These are phyloP conservation scores for Colletotrichum tanaceti DNA, from an alignment of 2,329 filamentous ascomycete species.

Conservation along the genomic window DNA sequence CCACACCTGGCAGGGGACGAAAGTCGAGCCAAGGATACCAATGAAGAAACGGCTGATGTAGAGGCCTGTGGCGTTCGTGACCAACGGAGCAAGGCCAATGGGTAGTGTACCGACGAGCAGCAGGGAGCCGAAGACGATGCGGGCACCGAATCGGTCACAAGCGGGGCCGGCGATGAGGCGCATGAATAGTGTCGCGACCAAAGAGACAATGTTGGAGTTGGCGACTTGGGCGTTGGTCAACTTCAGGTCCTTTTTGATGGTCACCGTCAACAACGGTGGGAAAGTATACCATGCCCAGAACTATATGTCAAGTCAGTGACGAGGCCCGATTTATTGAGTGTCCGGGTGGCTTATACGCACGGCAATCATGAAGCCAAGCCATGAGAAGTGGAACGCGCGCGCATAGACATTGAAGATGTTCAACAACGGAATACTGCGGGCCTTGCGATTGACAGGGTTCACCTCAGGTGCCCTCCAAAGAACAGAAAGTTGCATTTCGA, in stretches of 20 bases:
- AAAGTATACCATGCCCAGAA: conserved; percentile 97
- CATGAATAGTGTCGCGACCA: conserved; percentile 79
- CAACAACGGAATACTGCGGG: conserved; percentile 80
- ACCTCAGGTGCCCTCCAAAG: conserved; percentile 73
- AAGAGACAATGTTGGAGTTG: conserved; percentile 91
- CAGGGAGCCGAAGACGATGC: conserved; percentile 80
- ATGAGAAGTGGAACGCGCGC: conserved; percentile 90
- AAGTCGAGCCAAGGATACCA: conserved; percentile 80
- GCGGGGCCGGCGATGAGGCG: conserved; percentile 82
- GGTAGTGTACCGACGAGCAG: conserved; percentile 84
- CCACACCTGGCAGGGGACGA: conserved; percentile 92
- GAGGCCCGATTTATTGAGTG: neutral
- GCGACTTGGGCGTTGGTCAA: conserved; percentile 78
- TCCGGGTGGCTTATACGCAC: conserved; percentile 62
- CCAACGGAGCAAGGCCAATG: conserved; percentile 82
- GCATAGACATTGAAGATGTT: conserved; percentile 85
- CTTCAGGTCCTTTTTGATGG: conserved; percentile 82
- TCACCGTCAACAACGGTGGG: conserved; percentile 80
- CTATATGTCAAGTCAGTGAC: conserved; percentile 45
- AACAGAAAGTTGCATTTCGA: conserved; percentile 51
- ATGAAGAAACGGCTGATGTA: conserved; percentile 83
- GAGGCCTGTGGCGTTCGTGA: conserved; percentile 72
- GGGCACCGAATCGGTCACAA: conserved; percentile 87
- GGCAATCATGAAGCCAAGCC: conserved; percentile 86
- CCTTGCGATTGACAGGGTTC: conserved; percentile 88